A percentile compares a stretch with the other conserved stretches of the same genome.
Conservation (phyloP, 2,329 filamentous ascomycete genomes). For the Talaromyces piceae region DNA sequence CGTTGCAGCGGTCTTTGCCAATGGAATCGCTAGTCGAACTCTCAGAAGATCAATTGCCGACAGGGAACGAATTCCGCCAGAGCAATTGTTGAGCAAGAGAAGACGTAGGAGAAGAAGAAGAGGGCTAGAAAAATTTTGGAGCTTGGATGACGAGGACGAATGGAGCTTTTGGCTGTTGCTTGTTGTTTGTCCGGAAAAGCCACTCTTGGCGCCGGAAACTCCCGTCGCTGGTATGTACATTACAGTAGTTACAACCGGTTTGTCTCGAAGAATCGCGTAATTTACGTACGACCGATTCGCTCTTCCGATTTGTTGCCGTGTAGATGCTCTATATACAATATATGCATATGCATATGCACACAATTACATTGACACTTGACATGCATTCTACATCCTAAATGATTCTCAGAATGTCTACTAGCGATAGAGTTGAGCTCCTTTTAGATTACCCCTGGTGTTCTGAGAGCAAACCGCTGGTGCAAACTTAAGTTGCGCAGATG, state of each 20-base stretch:
- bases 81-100: background rate
- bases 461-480: too few species aligned
- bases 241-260: background rate
- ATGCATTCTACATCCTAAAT: too few species aligned
- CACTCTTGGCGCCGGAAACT: background rate
- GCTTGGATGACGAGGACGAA: background rate
- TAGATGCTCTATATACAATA: background rate
- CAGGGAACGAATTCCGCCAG: background rate
- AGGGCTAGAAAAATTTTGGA: background rate
- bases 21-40: background rate
- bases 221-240: conserved; percentile 1
- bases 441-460: too few species aligned
- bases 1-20: conserved; percentile 2
- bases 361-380: too few species aligned
- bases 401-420: too few species aligned
- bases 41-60: conserved; percentile 1
- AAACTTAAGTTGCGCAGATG: too few species aligned
- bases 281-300: background rate
- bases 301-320: background rate
- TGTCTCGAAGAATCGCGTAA: background rate
- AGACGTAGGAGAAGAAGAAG: background rate
- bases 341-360: background rate
- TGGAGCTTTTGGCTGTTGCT: background rate
- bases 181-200: background rate
- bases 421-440: too few species aligned